Conservation (phyloP, 495 filamentous ascomycete genomes). For the Evansstolkia leycettana region DNA sequence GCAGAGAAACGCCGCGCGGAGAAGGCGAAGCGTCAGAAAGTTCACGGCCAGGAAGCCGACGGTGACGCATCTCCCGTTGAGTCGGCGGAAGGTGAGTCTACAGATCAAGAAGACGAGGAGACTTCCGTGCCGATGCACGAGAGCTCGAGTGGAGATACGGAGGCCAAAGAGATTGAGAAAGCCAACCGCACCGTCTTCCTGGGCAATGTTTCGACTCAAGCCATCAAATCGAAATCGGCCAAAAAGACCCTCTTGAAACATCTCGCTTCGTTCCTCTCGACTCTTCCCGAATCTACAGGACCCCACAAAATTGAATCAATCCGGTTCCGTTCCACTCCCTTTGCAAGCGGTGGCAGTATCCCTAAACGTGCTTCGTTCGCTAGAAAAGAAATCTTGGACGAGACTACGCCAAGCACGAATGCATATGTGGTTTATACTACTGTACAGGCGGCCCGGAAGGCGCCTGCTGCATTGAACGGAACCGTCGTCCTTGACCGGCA, state of each 20-base stretch:
- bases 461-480: conserved; percentile 69
- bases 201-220: conserved; percentile 73
- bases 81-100: conserved; percentile 6
- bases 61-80: conserved; percentile 10
- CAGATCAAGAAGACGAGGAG: conserved; percentile 11
- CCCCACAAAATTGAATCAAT: conserved; percentile 73
- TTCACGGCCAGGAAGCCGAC: conserved; percentile 8
- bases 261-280: conserved; percentile 41
- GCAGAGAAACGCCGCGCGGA: conserved; percentile 24
- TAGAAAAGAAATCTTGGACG: conserved; percentile 66
- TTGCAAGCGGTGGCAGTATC: conserved; percentile 50
- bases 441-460: conserved; percentile 57
- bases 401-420: conserved; percentile 86
- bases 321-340: conserved; percentile 87
- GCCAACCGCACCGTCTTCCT: conserved; percentile 86
- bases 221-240: conserved; percentile 67
- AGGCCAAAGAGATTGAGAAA: conserved; percentile 58
- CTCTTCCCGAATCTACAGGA: conserved; percentile 27
- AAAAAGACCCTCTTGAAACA: conserved; percentile 67
- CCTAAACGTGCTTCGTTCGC: conserved; percentile 88
- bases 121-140: conserved; percentile 43
- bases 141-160: conserved; percentile 25
- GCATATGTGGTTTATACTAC: conserved; percentile 86
- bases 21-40: conserved; percentile 8
- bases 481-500: conserved; percentile 76